Evolutionary conservation across 2,329 filamentous ascomycete genomes (phyloP), one percentile per base, ranked within the genome.

Genomic region (Talaromyces sp.): DNA sequence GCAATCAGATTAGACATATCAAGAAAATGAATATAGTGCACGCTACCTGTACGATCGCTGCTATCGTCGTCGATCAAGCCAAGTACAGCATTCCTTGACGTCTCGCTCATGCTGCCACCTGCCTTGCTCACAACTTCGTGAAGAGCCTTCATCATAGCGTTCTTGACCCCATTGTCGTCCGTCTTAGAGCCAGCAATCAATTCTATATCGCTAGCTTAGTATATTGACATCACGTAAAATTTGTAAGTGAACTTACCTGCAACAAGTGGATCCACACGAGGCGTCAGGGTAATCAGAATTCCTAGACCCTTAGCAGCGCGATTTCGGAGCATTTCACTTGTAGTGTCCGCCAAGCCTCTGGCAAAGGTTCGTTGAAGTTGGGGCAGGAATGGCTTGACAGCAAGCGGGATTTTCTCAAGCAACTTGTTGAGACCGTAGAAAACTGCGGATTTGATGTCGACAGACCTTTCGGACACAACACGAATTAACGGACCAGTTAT

Each of bases 111-210:
- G 76, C 93, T 97, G 61, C 83, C 83, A 58, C 94, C 94, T 19
- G 92, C 93, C 76, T 96, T 96, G 80, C 91, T 93, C 62, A 99
- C 88, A 31, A 99, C 94, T 71, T 97, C 93, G 71, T 95, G 97
- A 52, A 99, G 78, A 3, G 94, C 94, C 80, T 95, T 96, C 69
- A 99, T 83, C 94, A 99, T 99, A 29, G 94, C 94, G 65, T 89
- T 94, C 76, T 86, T 90, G 65, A 99, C 94, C 52, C 93, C 93
- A 6, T 86, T 72, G 70, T 97, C 93, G 1, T 85, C 79, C 0
- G 94, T 97, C 80, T 93, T 97, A 27, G 92, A 94, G 53, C 94
- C 94, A n/a, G 94, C 90, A 21, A 97, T 92, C 54, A 99, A 83
- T 76, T 99, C 94, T 62, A 84, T 80, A 65, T 24, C 21, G 27